phyloP scores from a whole-genome alignment of 2,329 filamentous ascomycete species.

The Neurospora crassa region DNA sequence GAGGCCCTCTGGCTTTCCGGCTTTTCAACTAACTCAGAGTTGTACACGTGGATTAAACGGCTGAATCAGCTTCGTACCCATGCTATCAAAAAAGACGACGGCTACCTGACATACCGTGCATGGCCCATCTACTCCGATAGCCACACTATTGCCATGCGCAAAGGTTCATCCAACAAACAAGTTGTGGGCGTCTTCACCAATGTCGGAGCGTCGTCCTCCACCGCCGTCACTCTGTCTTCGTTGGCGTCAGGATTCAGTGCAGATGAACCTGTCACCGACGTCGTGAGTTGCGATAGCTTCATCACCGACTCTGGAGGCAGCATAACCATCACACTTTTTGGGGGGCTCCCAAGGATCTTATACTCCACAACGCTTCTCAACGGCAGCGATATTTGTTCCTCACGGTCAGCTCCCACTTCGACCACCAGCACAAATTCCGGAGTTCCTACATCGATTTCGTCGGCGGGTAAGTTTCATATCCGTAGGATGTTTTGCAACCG shows the following conservation, averaged over 20 bases:
- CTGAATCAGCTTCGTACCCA: slow-evolving; percentile 42
- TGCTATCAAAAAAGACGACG: slow-evolving; percentile 27
- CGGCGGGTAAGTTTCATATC: background rate
- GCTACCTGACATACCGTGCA: slow-evolving; percentile 31
- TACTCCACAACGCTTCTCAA: slow-evolving; percentile 25
- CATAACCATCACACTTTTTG: slow-evolving; percentile 31
- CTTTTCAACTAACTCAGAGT: slow-evolving; percentile 30
- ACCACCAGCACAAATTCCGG: background rate
- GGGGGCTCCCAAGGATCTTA: slow-evolving; percentile 33
- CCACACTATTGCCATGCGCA: slow-evolving; percentile 34
- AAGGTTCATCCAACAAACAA: slow-evolving; percentile 28
- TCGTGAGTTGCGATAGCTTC: slow-evolving; percentile 32
- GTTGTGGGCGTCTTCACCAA: slow-evolving; percentile 33
- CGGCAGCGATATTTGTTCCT: slow-evolving; percentile 26
- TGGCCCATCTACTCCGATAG: slow-evolving; percentile 29
- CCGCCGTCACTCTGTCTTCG: slow-evolving; percentile 24
- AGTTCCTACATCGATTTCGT: slow-evolving; percentile 1
- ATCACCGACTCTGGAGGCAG: slow-evolving; percentile 33
- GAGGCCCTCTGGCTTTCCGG: slow-evolving; percentile 40
- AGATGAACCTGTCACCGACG: slow-evolving; percentile 27
- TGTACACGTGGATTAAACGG: slow-evolving; percentile 35
- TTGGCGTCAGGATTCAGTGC: slow-evolving; percentile 29
- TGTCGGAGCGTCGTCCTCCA: slow-evolving; percentile 24
- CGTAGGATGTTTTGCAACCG: background rate
- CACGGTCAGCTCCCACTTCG: background rate